Base-by-base conservation (phyloP, 495 filamentous ascomycete genomes). In the Annulohypoxylon maeteangense region DNA sequence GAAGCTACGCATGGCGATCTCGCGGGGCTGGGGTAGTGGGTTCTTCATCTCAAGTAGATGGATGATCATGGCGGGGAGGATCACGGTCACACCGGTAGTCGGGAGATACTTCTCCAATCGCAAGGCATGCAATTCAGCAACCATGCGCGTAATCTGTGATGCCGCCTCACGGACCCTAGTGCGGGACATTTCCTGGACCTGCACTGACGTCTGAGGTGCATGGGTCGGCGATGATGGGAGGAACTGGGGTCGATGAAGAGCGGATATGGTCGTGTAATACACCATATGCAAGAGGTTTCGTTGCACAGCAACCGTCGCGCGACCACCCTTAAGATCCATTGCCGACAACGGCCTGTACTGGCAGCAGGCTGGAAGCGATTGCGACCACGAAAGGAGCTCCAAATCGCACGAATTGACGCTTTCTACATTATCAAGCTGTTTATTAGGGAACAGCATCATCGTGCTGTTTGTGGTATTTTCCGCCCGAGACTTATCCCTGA, bases 381-480 rank as follows among this genome's bases (percentile, higher is more conserved):
- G 82, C 57, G 87, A 79, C 93, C 93, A 97, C 48, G 86, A 82
- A 70, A 88, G 85, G 67, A 97, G 80, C 77, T 93, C 89, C 62
- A 85, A 80, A 70, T 97, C 92, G 69, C 93, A 93, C 27, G 78
- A 79, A 62, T 87, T 87, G 45, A 97, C 92, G 68, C 90, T 87
- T 56, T 90, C 87, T 12, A 90, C 87, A 63, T 93, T 92, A 14
- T 91, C 88, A 7, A 92, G 87, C 55, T 90, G 89, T 78, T 95
- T 96, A 78, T 92, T 93, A 2, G 93, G 93, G 7, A 95, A 87
- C 27, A 97, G 83, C 92, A 97, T 94, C 88, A 94, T 92, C 18
- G 91, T 95, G 10, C 91, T 93, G 65, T 89, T 86, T 31, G 91
- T 92, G 12, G 85, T 92, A 38, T 90, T 90, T 63, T 89, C 87